Conservation (phyloP, 2,329 filamentous ascomycete species). For the Colletotrichum eleusines region DNA sequence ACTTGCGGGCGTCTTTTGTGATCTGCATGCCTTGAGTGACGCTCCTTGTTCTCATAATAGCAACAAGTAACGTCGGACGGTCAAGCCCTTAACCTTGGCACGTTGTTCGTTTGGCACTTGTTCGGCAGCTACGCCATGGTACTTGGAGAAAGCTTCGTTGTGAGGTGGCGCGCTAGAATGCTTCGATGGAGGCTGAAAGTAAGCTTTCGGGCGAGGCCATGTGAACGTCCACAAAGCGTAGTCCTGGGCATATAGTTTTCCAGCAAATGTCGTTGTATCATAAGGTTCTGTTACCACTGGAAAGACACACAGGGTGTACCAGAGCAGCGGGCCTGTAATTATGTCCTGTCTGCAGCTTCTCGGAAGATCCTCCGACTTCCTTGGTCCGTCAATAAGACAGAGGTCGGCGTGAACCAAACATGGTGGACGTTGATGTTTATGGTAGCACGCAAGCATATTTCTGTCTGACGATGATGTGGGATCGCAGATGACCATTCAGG, state of each 20-base stretch:
- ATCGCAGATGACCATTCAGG: conserved; percentile 32
- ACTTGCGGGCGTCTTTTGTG: background rate
- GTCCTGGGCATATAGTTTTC: background rate
- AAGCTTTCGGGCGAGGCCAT: background rate
- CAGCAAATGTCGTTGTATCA: background rate
- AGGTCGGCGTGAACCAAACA: background rate
- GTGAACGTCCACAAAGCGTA: background rate
- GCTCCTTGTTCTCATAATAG: background rate
- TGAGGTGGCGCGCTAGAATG: conserved; percentile 30
- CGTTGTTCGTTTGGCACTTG: background rate
- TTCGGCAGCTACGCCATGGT: conserved; percentile 24
- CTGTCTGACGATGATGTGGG: conserved; percentile 22
- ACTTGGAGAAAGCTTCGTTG: conserved; percentile 26
- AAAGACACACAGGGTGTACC: background rate
- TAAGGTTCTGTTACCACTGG: background rate
- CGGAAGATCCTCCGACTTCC: conserved; percentile 10
- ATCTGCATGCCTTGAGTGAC: background rate
- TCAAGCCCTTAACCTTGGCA: conserved; percentile 27
- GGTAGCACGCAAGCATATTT: background rate
- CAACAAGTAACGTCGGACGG: conserved; percentile 12
- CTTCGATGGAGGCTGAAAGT: conserved; percentile 16
- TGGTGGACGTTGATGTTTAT: background rate
- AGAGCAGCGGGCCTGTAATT: background rate
- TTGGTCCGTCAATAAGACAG: conserved; percentile 5
- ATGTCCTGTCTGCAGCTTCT: conserved; percentile 9